Evolutionary conservation across 495 filamentous ascomycete genomes (phyloP).

Genomic region (Tetracladium marchalianum): DNA sequence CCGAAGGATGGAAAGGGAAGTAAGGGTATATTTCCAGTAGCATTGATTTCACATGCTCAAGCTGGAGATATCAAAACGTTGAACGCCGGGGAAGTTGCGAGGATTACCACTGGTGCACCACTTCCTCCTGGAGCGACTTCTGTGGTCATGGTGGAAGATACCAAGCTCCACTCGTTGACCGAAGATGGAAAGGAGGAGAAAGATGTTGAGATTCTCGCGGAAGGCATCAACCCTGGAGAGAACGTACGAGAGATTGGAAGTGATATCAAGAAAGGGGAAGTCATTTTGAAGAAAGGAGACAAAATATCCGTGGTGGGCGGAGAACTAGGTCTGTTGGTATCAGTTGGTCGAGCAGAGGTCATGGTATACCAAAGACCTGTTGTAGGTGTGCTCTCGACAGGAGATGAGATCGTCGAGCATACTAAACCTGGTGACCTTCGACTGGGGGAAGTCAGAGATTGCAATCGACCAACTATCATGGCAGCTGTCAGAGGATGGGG

Average conservation of each 20-base stretch:
- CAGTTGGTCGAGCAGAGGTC: constrained; percentile 69
- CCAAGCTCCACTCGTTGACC: constrained; percentile 57
- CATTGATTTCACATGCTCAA: constrained; percentile 75
- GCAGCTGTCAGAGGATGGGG: constrained; percentile 67
- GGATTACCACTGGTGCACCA: constrained; percentile 92
- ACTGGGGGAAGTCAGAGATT: constrained; percentile 84
- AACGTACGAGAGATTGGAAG: constrained; percentile 90
- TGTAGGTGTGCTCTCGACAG: constrained; percentile 85
- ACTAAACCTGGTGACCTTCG: constrained; percentile 50
- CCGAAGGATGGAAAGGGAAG: constrained; percentile 44
- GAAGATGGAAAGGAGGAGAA: constrained; percentile 78
- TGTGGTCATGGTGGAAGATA: constrained; percentile 98
- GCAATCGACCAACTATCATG: constrained; percentile 78
- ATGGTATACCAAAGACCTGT: constrained; percentile 64
- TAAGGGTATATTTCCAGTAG: constrained; percentile 77
- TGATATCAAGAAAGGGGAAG: constrained; percentile 59
- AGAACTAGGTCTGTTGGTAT: constrained; percentile 81
- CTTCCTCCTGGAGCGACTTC: constrained; percentile 80
- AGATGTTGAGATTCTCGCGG: constrained; percentile 73
- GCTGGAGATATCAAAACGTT: constrained; percentile 50
- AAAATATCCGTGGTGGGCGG: constrained; percentile 75
- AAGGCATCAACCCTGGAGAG: constrained; percentile 64
- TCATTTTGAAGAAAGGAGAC: constrained; percentile 66
- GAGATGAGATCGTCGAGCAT: constrained; percentile 84
- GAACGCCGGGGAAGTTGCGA: constrained; percentile 63